Conservation (phyloP, 495 filamentous ascomycete species). For the Aspergillus bertholletiae region DNA sequence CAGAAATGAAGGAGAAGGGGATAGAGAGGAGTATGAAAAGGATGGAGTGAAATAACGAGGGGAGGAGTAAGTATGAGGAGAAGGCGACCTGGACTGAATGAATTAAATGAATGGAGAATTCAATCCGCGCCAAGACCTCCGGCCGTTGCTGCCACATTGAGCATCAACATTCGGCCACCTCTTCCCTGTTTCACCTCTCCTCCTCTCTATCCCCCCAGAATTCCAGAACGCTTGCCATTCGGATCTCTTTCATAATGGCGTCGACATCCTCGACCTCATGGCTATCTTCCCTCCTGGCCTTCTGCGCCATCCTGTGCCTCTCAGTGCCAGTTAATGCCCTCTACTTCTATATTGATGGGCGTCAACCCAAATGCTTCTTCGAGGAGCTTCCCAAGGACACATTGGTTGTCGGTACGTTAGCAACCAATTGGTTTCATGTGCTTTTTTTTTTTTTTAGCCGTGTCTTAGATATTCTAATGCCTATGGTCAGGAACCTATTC, state of each 20-base stretch:
- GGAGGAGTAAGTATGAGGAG: slow-evolving; percentile 10
- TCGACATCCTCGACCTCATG: slow-evolving; percentile 36
- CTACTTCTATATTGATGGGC: slow-evolving; percentile 93
- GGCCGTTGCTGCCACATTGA: slow-evolving; percentile 12
- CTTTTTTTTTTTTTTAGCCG: not conserved
- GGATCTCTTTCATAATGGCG: slow-evolving; percentile 27
- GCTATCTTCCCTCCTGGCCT: slow-evolving; percentile 32
- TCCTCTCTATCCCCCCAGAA: not conserved
- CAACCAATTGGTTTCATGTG: not conserved
- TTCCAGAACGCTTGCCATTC: slow-evolving; percentile 1
- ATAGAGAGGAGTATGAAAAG: not conserved
- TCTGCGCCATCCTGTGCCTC: slow-evolving; percentile 41
- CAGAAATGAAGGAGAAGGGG: not conserved
- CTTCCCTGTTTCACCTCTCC: not conserved
- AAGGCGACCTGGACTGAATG: slow-evolving; percentile 12
- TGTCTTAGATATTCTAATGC: not conserved
- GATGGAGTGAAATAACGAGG: not conserved
- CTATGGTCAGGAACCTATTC: slow-evolving; percentile 65
- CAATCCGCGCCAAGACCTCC: slow-evolving; percentile 24
- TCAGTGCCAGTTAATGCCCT: slow-evolving; percentile 69
- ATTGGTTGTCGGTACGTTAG: slow-evolving; percentile 73
- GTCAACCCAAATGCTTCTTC: slow-evolving; percentile 76
- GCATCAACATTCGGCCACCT: not conserved
- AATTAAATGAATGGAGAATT: not conserved
- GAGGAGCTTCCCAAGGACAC: slow-evolving; percentile 99